Base-by-base conservation (phyloP, 257 asterid species). In the Scutellaria baicalensis region DNA sequence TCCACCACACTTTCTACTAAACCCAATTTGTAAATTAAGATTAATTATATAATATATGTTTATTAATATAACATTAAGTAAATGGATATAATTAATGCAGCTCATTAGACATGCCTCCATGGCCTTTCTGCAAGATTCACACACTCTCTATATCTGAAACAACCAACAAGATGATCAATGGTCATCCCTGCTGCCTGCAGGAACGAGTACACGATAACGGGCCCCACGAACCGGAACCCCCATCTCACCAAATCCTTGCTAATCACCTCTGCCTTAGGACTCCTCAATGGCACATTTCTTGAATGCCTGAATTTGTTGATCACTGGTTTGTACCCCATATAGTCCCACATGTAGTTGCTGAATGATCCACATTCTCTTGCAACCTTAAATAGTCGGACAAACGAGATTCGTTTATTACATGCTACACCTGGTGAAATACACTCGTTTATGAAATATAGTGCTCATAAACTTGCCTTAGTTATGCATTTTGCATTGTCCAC, bases 121-220 rank as follows among this genome's bases (percentile, higher is more conserved):
- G 99, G 99, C 78, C 93, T 87, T 75, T 91, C 94, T 1, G 96
- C 97, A 66, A 89, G 87, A 59, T 79, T 79, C 0, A 91, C 94
- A 56, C 97, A 93, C 16, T 89, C 89, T 11, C 62, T 69, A 27
- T 89, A 79, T 78, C 96, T 84, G 78, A 83, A 87, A 66, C 97
- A 93, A 52, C 86, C 84, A 36, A 88, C 89, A 11, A 91, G 89
- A 78, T 93, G 97, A 68, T 93, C 98, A 59, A 90, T 79, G 35
- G 89, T 88, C 86, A 93, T 76, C 39, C 98, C 96, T 4, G 94
- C 83, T 0, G 96, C 97, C 58, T 93, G 98, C 96, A 91, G 89
- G 72, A 89, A 87, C 27, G 98, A 91, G 49, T 89, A 85, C 21
- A 93, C 89, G 66, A 93, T 90, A 2, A 93, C 95, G 27, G 95